These are phyloP conservation scores for Aspergillus haitiensis DNA, from an alignment of 495 filamentous ascomycete species.

Conservation along the genomic window DNA sequence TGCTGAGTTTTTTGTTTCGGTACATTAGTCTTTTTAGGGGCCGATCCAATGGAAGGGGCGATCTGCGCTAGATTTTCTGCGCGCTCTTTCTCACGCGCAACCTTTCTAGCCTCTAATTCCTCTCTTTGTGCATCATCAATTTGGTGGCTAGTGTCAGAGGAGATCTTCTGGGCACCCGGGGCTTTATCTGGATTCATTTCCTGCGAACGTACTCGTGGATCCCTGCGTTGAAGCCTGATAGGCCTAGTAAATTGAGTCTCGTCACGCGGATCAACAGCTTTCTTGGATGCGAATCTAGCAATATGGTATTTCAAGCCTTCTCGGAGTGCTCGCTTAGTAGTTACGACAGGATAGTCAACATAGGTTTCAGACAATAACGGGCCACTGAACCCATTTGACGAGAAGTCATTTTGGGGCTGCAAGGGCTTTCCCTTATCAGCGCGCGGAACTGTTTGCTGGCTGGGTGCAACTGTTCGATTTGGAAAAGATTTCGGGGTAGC, in stretches of 20 bases:
- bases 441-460: conserved; percentile 12
- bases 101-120: conserved; percentile 65
- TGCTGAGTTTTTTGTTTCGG: conserved; percentile 65
- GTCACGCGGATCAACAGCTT: conserved; percentile 68
- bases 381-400: conserved; percentile 60
- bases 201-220: conserved; percentile 69
- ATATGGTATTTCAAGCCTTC: conserved; percentile 85
- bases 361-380: conserved; percentile 51
- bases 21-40: conserved; percentile 59
- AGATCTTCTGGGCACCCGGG: conserved; percentile 41
- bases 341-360: conserved; percentile 69
- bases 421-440: conserved; percentile 21
- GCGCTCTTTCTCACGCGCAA: conserved; percentile 76
- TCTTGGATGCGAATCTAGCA: conserved; percentile 69
- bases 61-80: conserved; percentile 85
- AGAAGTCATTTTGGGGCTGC: conserved; percentile 38
- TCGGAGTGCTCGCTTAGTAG: conserved; percentile 75
- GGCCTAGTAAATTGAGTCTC: conserved; percentile 82
- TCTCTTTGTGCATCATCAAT: conserved; percentile 69
- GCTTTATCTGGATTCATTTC: conserved; percentile 43
- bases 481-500: conserved; percentile 31
- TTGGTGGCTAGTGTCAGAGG: conserved; percentile 35
- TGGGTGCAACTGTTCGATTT: conserved; percentile 23
- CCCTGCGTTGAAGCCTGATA: conserved; percentile 82
- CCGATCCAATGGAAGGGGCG: conserved; percentile 65